A percentile compares a stretch with the other conserved stretches of the same genome.
Evolutionary conservation across 768 basidiomycete species (phyloP).

Genomic region (Dentipellis sp.): DNA sequence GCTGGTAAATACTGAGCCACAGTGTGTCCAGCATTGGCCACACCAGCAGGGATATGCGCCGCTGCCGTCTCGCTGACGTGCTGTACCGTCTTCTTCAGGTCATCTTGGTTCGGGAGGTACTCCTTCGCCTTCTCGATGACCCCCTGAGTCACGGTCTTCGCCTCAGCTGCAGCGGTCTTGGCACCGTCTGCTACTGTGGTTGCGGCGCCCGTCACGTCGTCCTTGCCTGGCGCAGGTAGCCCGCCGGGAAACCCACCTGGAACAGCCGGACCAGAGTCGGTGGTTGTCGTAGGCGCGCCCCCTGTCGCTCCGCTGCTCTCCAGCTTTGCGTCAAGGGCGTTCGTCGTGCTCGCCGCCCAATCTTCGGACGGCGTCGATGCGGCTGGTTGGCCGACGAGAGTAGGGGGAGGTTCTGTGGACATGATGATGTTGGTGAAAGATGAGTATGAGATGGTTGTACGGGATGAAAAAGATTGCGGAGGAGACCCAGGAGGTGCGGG

Average conservation of each 20-base stretch:
- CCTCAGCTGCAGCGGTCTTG: neutral
- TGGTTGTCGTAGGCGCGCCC: neutral
- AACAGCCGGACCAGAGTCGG: neutral
- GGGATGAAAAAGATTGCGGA: neutral
- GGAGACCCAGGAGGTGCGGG: neutral
- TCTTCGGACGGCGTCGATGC: neutral
- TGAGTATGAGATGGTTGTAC: neutral
- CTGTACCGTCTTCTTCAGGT: neutral
- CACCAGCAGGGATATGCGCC: too few species aligned
- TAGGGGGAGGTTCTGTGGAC: neutral
- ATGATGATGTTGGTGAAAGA: neutral
- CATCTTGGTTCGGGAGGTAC: neutral
- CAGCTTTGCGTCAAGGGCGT: neutral
- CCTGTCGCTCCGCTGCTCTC: neutral
- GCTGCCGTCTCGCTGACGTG: constrained; percentile 2
- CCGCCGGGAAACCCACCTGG: neutral
- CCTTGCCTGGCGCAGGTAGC: neutral
- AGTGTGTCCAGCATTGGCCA: constrained; percentile 3
- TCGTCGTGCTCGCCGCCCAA: neutral
- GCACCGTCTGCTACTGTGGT: neutral
- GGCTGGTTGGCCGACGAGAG: neutral
- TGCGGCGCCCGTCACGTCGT: neutral
- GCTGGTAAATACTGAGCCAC: constrained; percentile 16
- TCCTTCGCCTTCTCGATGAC: neutral
- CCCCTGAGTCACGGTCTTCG: neutral